phyloP scores from a whole-genome alignment of 2,329 filamentous ascomycete species.

The Xylariaceae sp. region DNA sequence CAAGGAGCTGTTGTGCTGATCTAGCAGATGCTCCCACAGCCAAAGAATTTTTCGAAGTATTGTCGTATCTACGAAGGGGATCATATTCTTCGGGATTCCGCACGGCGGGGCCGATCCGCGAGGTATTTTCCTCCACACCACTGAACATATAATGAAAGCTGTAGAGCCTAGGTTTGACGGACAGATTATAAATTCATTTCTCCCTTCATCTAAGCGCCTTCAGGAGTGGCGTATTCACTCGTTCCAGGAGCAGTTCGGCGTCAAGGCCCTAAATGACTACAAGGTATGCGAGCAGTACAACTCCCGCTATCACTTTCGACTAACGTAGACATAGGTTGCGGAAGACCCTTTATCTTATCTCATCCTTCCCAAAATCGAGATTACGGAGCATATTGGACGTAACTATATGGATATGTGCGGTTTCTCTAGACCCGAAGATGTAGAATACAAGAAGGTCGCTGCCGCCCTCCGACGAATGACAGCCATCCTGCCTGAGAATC shows the following conservation, averaged over 20 bases:
- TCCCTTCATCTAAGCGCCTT: slow-evolving; percentile 44
- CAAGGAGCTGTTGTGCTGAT: slow-evolving; percentile 35
- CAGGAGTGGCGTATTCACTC: slow-evolving; percentile 43
- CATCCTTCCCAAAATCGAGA: slow-evolving; percentile 39
- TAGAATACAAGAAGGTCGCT: slow-evolving; percentile 42
- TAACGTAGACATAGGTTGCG: too few species aligned
- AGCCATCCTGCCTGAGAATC: neutral
- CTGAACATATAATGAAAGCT: slow-evolving; percentile 23
- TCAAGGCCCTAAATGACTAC: slow-evolving; percentile 12
- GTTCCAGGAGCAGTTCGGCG: slow-evolving; percentile 42
- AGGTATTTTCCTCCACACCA: slow-evolving; percentile 29
- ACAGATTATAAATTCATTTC: slow-evolving; percentile 42
- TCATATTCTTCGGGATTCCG: slow-evolving; percentile 46
- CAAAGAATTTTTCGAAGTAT: neutral
- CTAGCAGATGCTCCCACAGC: neutral
- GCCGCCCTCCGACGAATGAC: slow-evolving; percentile 18
- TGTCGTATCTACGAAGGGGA: slow-evolving; percentile 34
- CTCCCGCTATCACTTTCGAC: too few species aligned
- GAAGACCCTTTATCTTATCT: slow-evolving; percentile 47
- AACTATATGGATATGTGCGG: slow-evolving; percentile 47
- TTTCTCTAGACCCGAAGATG: slow-evolving; percentile 38
- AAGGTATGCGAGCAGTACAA: too few species aligned
- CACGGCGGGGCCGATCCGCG: slow-evolving; percentile 39
- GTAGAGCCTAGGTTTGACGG: slow-evolving; percentile 39
- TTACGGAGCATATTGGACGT: slow-evolving; percentile 40